A percentile compares a stretch with the other conserved stretches of the same genome.
Evolutionary conservation across 2,329 filamentous ascomycete species (phyloP).

Genomic region (Aspergillus sp.): DNA sequence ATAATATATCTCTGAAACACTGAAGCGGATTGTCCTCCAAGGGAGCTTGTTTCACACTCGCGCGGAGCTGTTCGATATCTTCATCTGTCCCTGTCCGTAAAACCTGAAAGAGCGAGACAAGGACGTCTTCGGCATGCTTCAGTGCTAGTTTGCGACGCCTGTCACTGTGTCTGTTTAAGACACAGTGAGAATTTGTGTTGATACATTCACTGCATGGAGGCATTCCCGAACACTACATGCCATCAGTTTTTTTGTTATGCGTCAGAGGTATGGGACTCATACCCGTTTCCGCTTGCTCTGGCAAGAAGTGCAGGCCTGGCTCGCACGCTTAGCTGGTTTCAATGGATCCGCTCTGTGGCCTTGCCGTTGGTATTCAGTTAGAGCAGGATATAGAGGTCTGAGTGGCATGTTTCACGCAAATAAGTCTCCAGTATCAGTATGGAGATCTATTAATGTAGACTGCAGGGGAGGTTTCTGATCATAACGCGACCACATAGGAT

Average conservation of each 20-base stretch:
- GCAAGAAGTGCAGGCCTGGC: background rate
- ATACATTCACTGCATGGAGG: background rate
- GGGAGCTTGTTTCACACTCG: background rate
- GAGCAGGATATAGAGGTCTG: too few relatives aligned
- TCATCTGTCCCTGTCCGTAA: background rate
- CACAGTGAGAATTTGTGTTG: background rate
- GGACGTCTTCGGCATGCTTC: background rate
- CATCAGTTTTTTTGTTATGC: background rate
- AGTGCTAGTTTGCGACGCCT: background rate
- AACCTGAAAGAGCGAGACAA: background rate
- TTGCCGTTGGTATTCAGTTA: too few relatives aligned
- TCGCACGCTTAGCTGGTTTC: background rate
- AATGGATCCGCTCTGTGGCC: too few relatives aligned
- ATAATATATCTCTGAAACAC: background rate
- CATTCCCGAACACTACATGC: background rate
- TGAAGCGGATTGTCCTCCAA: background rate
- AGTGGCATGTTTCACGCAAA: too few relatives aligned
- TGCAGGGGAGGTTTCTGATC: too few relatives aligned
- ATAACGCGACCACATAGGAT: too few relatives aligned
- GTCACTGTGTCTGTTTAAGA: background rate
- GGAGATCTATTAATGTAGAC: too few relatives aligned
- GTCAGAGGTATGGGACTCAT: background rate
- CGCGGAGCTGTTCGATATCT: background rate
- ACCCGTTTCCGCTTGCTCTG: background rate
- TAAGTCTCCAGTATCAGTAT: too few relatives aligned